A percentile compares a stretch with the other conserved stretches of the same genome.
Conservation (phyloP, 768 basidiomycete genomes). For the Phanerochaete sordida region DNA sequence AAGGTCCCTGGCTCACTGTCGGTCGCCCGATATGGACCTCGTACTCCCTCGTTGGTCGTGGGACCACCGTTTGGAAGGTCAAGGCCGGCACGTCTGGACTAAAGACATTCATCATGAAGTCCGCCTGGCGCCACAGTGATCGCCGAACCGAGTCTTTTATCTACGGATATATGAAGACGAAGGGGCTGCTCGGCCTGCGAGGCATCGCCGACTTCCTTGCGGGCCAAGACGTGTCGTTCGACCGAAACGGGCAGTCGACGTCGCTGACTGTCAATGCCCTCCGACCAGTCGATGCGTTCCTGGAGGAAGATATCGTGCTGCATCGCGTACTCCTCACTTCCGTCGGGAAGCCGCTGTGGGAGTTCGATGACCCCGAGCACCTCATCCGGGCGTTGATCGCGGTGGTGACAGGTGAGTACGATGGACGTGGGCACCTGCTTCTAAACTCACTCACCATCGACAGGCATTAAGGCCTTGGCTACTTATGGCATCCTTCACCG, state of each 20-base stretch:
- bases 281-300: not conserved
- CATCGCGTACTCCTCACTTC: not conserved
- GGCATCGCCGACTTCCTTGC: not conserved
- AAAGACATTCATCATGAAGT: slow-evolving; percentile 2
- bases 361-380: not conserved
- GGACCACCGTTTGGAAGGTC: slow-evolving; percentile 14
- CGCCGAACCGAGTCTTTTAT: not conserved
- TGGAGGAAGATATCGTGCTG: not conserved
- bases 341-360: not conserved
- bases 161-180: not conserved
- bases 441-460: too few relatives aligned
- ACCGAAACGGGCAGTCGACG: not conserved
- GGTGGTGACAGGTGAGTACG: not conserved
- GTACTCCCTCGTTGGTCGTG: slow-evolving; percentile 15
- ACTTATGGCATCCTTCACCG: slow-evolving; percentile 27
- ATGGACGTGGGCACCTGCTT: slow-evolving; percentile 1
- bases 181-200: not conserved
- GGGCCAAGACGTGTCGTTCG: not conserved
- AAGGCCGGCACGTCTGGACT: not conserved
- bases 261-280: not conserved
- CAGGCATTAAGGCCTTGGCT: slow-evolving; percentile 17
- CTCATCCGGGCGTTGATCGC: not conserved
- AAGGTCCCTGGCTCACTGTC: slow-evolving; percentile 2
- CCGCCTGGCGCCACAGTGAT: slow-evolving; percentile 1
- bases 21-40: slow-evolving; percentile 9